phyloP scores from a whole-genome alignment of 1,284 basidiomycete species.

The Ganoderma lingzhi region DNA sequence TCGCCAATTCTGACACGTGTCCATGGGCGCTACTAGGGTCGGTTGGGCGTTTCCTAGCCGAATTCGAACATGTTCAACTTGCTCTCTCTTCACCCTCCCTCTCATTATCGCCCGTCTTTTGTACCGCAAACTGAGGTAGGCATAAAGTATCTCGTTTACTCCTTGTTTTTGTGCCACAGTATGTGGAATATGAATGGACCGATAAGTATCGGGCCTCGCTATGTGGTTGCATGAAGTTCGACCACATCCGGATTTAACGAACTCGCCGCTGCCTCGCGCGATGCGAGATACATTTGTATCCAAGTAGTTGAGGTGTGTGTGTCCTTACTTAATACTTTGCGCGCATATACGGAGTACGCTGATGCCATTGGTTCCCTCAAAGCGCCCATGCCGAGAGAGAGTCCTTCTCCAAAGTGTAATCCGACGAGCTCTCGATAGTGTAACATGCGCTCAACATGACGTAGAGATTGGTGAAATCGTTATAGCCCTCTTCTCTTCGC shows the following conservation, averaged over 20 bases:
- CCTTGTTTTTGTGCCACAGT: not conserved
- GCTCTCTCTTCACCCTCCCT: not conserved
- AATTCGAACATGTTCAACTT: not conserved
- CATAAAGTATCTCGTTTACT: not conserved
- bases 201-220: not conserved
- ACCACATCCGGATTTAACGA: not conserved
- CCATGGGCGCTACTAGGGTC: not conserved
- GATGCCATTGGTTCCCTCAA: not conserved
- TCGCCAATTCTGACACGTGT: not conserved
- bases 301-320: not conserved
- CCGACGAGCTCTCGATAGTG: not conserved
- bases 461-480: not conserved
- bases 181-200: not conserved
- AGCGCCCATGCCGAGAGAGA: not conserved
- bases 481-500: not conserved
- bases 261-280: not conserved
- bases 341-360: not conserved
- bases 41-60: not conserved
- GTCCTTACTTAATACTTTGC: not conserved
- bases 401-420: not conserved
- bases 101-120: not conserved
- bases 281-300: not conserved
- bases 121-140: not conserved
- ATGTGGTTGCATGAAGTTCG: not conserved
- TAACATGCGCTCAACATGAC: not conserved